These are phyloP conservation scores for Crassisporium funariophilum DNA, from an alignment of 768 basidiomycete species.

Conservation along the genomic window DNA sequence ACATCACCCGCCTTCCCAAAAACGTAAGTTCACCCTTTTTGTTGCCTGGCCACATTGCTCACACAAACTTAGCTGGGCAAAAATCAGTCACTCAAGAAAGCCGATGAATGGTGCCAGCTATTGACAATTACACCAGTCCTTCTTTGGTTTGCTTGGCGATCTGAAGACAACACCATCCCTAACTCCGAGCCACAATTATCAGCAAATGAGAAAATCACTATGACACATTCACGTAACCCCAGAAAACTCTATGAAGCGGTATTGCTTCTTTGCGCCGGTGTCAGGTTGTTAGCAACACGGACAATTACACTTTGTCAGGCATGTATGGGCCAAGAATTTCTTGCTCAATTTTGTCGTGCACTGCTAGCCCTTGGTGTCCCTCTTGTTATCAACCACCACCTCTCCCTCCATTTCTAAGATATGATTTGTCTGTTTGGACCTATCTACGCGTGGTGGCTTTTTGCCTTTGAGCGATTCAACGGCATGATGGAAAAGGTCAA, in stretches of 20 bases:
- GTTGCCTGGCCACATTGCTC: neutral
- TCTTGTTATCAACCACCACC: slow-evolving; percentile 29
- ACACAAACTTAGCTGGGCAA: slow-evolving; percentile 22
- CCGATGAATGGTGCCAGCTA: slow-evolving; percentile 32
- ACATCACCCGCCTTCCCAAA: slow-evolving; percentile 32
- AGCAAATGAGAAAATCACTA: slow-evolving; percentile 13
- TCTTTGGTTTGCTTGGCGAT: slow-evolving; percentile 29
- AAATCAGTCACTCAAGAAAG: slow-evolving; percentile 34
- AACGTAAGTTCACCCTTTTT: slow-evolving; percentile 25
- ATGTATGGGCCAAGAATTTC: slow-evolving; percentile 21
- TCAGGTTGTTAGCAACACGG: slow-evolving; percentile 16
- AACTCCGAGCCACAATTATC: slow-evolving; percentile 17
- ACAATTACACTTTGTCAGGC: slow-evolving; percentile 26
- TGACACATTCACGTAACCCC: slow-evolving; percentile 15
- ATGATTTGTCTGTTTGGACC: slow-evolving; percentile 31
- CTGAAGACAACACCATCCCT: slow-evolving; percentile 21
- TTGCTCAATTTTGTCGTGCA: slow-evolving; percentile 19
- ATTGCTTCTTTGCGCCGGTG: slow-evolving; percentile 21
- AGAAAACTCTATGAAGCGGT: slow-evolving; percentile 11
- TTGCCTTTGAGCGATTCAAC: slow-evolving; percentile 37
- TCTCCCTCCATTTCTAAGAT: slow-evolving; percentile 23
- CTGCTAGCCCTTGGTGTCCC: slow-evolving; percentile 15
- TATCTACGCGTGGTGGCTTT: slow-evolving; percentile 37
- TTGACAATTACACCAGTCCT: slow-evolving; percentile 26
- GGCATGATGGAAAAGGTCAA: slow-evolving; percentile 34